These are phyloP conservation scores for Cystobasidium sp. DNA, from an alignment of 1,284 basidiomycete genomes.

Conservation along the genomic window DNA sequence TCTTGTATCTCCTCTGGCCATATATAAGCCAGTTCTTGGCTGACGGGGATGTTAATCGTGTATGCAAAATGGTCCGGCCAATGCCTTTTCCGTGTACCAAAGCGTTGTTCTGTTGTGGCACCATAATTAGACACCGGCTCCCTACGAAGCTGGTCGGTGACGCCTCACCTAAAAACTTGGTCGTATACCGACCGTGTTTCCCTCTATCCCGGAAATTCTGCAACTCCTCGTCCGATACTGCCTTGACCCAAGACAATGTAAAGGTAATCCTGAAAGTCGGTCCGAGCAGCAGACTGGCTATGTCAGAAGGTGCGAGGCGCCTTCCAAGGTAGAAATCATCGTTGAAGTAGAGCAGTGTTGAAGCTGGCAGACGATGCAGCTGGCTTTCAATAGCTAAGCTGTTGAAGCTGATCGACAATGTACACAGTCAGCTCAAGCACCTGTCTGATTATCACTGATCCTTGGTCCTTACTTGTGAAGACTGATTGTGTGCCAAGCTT, in stretches of 20 bases:
- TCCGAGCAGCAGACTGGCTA: background rate
- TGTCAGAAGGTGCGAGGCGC: background rate
- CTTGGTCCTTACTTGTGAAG: background rate
- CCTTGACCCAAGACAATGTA: too few relatives aligned
- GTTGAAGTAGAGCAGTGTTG: background rate
- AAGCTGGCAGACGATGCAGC: background rate
- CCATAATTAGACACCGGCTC: too few relatives aligned
- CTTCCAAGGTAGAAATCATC: conserved; percentile 2
- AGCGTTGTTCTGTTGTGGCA: conserved; percentile 7
- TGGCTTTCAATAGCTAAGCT: background rate
- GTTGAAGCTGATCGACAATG: background rate
- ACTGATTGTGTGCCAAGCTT: background rate
- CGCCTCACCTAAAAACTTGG: too few relatives aligned
- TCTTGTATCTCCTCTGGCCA: conserved; percentile 15
- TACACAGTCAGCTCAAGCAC: too few relatives aligned
- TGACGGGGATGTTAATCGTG: background rate
- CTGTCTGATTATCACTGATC: too few relatives aligned
- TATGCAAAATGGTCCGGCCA: conserved; percentile 30
- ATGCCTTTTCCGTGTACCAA: conserved; percentile 22
- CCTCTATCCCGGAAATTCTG: too few relatives aligned
- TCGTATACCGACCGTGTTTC: too few relatives aligned
- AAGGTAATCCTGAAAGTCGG: background rate
- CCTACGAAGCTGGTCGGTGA: too few relatives aligned
- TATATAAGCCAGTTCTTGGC: conserved; percentile 11
- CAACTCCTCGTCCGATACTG: too few relatives aligned